phyloP scores from a whole-genome alignment of 306 rosid genomes.

The Malus sylvestris region DNA sequence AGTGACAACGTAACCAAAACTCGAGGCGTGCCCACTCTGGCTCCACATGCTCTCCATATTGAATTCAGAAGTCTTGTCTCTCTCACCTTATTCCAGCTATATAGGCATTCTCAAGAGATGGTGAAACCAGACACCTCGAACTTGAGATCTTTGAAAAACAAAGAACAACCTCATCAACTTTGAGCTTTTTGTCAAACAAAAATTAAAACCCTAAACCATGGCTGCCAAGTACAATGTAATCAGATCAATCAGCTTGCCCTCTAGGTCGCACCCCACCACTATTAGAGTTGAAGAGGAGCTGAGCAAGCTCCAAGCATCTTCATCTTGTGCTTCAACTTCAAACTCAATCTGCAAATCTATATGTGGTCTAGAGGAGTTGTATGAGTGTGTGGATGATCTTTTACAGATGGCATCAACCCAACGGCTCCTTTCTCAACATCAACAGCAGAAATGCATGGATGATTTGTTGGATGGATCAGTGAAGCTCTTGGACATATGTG shows the following conservation, averaged over 20 bases:
- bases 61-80: neutral
- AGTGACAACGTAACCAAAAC: slow-evolving; percentile 30
- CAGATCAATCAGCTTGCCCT: too few species aligned
- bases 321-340: slow-evolving; percentile 3
- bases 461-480: slow-evolving; percentile 53
- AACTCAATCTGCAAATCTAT: slow-evolving; percentile 28
- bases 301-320: slow-evolving; percentile 22
- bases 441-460: slow-evolving; percentile 33
- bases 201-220: neutral
- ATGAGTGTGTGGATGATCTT: slow-evolving; percentile 45
- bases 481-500: slow-evolving; percentile 27
- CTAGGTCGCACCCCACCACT: too few species aligned
- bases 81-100: neutral
- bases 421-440: slow-evolving; percentile 33
- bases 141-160: neutral
- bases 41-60: slow-evolving; percentile 31
- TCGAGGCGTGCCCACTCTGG: slow-evolving; percentile 17
- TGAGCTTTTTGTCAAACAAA: neutral
- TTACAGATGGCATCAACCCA: slow-evolving; percentile 54
- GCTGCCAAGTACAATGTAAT: too few species aligned
- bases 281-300: slow-evolving; percentile 44
- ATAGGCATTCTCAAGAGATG: neutral
- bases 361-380: slow-evolving; percentile 39
- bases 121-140: neutral
- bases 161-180: neutral